These are phyloP conservation scores for Bipolaris zeicola DNA, from an alignment of 2,329 filamentous ascomycete genomes.

Conservation along the genomic window DNA sequence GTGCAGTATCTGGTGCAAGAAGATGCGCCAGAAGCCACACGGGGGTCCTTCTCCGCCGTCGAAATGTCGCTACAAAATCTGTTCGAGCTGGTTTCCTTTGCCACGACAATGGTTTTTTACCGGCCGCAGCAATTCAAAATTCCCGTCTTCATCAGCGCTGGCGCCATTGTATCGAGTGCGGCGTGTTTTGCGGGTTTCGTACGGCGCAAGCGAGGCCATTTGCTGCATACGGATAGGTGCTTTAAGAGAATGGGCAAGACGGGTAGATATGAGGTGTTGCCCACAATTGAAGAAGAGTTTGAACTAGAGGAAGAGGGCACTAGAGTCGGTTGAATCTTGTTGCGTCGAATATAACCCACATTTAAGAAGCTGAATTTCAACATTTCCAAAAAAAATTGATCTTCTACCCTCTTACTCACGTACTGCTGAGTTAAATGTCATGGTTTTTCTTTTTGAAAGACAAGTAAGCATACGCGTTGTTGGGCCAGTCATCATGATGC, in stretches of 20 bases:
- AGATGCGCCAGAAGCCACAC: slow-evolving; percentile 47
- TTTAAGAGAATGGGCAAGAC: slow-evolving; percentile 24
- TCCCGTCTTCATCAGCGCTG: slow-evolving; percentile 64
- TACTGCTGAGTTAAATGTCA: too few species aligned
- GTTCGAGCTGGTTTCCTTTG: slow-evolving; percentile 72
- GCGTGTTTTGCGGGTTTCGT: slow-evolving; percentile 63
- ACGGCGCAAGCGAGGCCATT: slow-evolving; percentile 63
- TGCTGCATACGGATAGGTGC: slow-evolving; percentile 31
- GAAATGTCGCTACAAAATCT: slow-evolving; percentile 72
- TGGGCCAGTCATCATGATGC: neutral
- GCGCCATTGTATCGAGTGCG: slow-evolving; percentile 57
- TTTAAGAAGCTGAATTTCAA: too few species aligned
- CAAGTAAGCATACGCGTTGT: too few species aligned
- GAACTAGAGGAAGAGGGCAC: slow-evolving; percentile 12
- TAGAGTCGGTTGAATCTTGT: neutral
- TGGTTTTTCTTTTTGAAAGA: too few species aligned
- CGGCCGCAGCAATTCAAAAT: slow-evolving; percentile 68
- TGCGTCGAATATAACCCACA: too few species aligned
- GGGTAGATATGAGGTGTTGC: slow-evolving; percentile 24
- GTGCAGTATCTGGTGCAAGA: slow-evolving; percentile 56
- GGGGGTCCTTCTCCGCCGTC: slow-evolving; percentile 71
- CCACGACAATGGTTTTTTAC: slow-evolving; percentile 68
- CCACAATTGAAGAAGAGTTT: slow-evolving; percentile 31
- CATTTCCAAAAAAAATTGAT: too few species aligned
- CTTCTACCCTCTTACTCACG: too few species aligned